phyloP scores from a whole-genome alignment of 441 rosid genomes.

The Theobroma grandiflorum region DNA sequence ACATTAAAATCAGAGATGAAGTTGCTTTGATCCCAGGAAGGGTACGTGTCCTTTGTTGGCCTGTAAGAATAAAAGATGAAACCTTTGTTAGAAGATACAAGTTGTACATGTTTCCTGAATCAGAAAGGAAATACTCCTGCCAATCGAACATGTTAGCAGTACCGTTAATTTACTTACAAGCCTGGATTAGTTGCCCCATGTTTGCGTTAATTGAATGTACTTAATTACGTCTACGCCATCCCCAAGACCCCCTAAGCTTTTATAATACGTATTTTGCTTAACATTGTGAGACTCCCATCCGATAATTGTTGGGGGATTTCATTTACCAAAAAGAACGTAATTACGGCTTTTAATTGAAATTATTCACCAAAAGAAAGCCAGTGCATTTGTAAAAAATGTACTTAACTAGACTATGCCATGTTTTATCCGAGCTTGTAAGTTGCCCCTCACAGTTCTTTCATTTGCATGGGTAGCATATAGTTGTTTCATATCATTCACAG shows the following conservation, averaged over 20 bases:
- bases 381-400: background rate
- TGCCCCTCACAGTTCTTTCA: background rate
- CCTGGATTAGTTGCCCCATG: too few relatives aligned
- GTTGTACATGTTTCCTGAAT: constrained; percentile 25
- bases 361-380: background rate
- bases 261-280: background rate
- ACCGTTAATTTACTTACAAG: constrained; percentile 33
- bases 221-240: too few relatives aligned
- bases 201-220: too few relatives aligned
- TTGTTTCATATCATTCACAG: too few relatives aligned
- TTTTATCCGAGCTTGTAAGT: background rate
- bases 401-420: background rate
- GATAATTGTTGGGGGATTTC: background rate
- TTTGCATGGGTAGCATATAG: too few relatives aligned
- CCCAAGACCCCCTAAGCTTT: too few relatives aligned
- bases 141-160: constrained; percentile 22
- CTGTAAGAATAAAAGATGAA: background rate
- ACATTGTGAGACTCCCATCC: background rate
- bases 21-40: constrained; percentile 20
- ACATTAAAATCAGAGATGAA: background rate
- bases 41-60: constrained; percentile 5
- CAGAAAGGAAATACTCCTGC: constrained; percentile 23
- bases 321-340: background rate
- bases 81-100: background rate
- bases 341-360: background rate